Base-by-base conservation (phyloP, 257 asterid genomes). In the Schizonepeta tenuifolia region DNA sequence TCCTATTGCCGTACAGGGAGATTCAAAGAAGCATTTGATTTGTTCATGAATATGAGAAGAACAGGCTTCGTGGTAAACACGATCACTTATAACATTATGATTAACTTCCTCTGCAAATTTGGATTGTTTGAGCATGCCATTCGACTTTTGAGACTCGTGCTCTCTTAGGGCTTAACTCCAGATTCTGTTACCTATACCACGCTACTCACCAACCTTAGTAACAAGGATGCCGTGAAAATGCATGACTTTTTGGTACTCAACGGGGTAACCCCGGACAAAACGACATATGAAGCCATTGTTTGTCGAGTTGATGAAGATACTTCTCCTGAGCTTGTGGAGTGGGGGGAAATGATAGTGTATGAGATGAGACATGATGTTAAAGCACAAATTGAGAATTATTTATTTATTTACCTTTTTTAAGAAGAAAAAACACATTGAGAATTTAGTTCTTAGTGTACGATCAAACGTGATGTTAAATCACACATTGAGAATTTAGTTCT, bases 141-240 rank as follows among this genome's bases (percentile, higher is more conserved):
- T 70, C 79, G 78, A 31, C 72, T 90, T 51, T 18, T 86, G 82
- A 58, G 74, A 46, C 55, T 67, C 41, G 87, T 90, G 97, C 61
- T 83, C n/a, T 70, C 59, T 28, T 73, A 63, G 59, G 91, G 91
- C 22, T 21, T 78, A 28, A 77, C 65, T 41, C 90, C 91, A 3
- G 90, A 88, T 80, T 61, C 21, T 72, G 57, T 88, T 72, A 87
- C 95, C 1, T 87, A 90, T 72, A 88, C 90, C 0, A 83, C 84
- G 20, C 69, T 90, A 14, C 9, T 88, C 53, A 81, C 86, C n/a
- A 76, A 72, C 71, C 61, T 81, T n/a, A 63, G 79, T 51, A 86
- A 75, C 38, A 80, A 65, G 73, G 90, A 84, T 63, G 89, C 82
- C 1, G n/a, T 86, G 24, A 68, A 86, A 66, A 46, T 86, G 83